Base-by-base conservation (phyloP, 768 basidiomycete genomes). In the Serendipita sp. region DNA sequence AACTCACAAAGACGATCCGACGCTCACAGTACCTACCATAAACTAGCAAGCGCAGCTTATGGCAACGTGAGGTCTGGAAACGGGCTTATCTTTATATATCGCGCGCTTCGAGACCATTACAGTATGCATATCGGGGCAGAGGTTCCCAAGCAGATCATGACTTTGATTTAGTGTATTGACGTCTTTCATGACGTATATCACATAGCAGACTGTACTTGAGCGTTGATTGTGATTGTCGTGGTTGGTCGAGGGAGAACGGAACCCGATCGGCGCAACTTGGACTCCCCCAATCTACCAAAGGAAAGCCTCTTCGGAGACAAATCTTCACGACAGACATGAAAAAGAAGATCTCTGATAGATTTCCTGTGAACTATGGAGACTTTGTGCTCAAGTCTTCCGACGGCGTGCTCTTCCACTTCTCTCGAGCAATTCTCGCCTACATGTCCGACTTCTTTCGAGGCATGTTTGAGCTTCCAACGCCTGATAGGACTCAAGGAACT, bases 11-110 rank as follows among this genome's bases (percentile, higher is more conserved):
- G 96, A 73, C 88, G 89, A 1, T 95, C 95, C 2, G 98, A 79
- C 83, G 71, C 97, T 95, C 0, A 81, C 84, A 1, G 88, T 91
- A 3, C 96, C 96, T 0, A 96, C 96, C 82, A 96, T 0, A 84
- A 83, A 0, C 96, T 95, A 0, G 96, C 94, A 0, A 82, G 71
- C 0, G 91, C 91, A 15, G 83, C 88, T 73, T 97, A 83, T 29
- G 79, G 78, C 58, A 23, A 97, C 0, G 87, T 84, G 4, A 94
- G 77, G 60, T 92, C 81, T 2, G 88, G 88, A 71, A 85, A 99
- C 0, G 96, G 95, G 0, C 91, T 93, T 23, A 23, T 23, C 23
- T 23, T 23, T 23, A 23, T 23, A 23, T 46, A 98, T 79, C 58
- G 93, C 73, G 18, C 89, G 84, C 69, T 86, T 79, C 2, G 91